Base-by-base conservation (phyloP, 108 stramenopile genomes). In the Discostella stelligeroides region DNA sequence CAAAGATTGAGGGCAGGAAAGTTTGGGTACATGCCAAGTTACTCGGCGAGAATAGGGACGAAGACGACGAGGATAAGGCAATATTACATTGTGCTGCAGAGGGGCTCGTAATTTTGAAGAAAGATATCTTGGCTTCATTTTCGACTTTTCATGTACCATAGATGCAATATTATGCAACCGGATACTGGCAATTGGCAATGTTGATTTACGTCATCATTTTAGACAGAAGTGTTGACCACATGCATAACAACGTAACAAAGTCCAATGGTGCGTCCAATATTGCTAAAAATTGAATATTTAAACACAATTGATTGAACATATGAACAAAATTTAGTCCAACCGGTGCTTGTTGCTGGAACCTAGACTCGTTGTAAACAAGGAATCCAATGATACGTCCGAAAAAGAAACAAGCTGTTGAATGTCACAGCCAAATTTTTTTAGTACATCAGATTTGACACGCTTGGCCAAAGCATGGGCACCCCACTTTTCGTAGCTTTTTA, bases 61-160 rank as follows among this genome's bases (percentile, higher is more conserved):
- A 48, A 21, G 47, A 55, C 24, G 57, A 56, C 40, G 53, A 62
- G 2, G 60, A 60, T 2, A 64, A 60, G 4, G 75, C 80, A 18
- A 1, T 45, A 38, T 66, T 87, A 9, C 85, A 90, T 65, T 88
- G 87, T 13, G 70, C 68, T 21, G 82, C 67, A 20, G 84, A 88
- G 39, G 92, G 92, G 3, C 60, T 93, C 55, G 85, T 85, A 1
- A 81, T 92, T 29, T 48, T 92, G 66, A 92, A 88, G 41, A 61
- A 43, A 63, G 65, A 71, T 14, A 23, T 53, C 3, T 3, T 34
- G 3, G 6, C 34, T 34, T 5, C 34, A 3, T 34, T 6, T 34
- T 6, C 34, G 34, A 34, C 6, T 34, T 34, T 34, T 34, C 34
- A 34, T 34, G 34, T 6, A 5, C 34, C 34, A 34, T 34, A 34